Conservation (phyloP, 495 filamentous ascomycete genomes). For the Penicillium alfredii region DNA sequence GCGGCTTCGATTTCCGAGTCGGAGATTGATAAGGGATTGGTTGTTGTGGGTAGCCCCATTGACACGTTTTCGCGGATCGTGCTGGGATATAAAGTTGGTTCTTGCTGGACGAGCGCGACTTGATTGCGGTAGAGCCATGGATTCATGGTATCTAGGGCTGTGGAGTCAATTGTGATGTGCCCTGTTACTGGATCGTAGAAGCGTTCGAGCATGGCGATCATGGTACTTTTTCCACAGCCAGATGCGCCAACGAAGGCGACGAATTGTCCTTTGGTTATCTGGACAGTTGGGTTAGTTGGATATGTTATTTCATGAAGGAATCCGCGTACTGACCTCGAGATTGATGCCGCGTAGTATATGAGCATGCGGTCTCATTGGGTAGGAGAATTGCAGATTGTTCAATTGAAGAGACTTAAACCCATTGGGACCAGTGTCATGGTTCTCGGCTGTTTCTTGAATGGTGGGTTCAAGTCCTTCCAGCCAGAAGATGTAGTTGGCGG, state of each 20-base stretch:
- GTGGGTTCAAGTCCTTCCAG: constrained; percentile 30
- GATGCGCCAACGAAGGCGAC: constrained; percentile 51
- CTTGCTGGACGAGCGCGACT: constrained; percentile 36
- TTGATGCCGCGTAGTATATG: constrained; percentile 10
- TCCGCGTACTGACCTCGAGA: constrained; percentile 3
- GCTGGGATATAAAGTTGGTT: constrained; percentile 36
- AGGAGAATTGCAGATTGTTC: constrained; percentile 52
- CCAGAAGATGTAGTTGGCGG: constrained; percentile 44
- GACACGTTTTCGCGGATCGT: constrained; percentile 44
- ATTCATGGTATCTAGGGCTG: constrained; percentile 10
- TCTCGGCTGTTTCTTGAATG: constrained; percentile 33
- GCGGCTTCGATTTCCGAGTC: constrained; percentile 20
- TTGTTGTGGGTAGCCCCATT: constrained; percentile 16
- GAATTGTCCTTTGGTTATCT: constrained; percentile 31
- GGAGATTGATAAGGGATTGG: constrained; percentile 10
- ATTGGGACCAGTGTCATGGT: constrained; percentile 19
- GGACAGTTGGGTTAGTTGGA: constrained; percentile 1
- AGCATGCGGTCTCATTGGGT: constrained; percentile 30
- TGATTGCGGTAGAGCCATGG: constrained; percentile 18
- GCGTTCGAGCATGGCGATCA: constrained; percentile 50
- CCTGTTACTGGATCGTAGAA: constrained; percentile 43
- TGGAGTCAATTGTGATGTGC: constrained; percentile 22
- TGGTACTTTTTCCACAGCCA: constrained; percentile 53
- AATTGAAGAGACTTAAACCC: constrained; percentile 36
- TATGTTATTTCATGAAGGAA: neutral